Conservation (phyloP, 768 basidiomycete species). For the Cyathus striatus region DNA sequence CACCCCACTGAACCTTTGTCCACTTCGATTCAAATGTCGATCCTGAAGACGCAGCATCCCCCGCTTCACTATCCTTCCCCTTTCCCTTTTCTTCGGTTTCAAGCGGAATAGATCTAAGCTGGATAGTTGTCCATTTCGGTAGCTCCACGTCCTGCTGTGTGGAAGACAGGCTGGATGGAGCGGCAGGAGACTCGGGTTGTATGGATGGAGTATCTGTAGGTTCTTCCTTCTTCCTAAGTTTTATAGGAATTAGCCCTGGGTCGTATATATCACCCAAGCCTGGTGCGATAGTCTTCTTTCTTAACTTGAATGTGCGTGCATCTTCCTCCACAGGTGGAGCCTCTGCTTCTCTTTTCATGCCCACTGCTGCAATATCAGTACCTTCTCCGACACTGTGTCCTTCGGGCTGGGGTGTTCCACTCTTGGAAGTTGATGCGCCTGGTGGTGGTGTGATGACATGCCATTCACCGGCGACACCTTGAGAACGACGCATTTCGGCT, state of each 20-base stretch:
- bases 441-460: constrained; percentile 41
- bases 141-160: constrained; percentile 6
- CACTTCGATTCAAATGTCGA: constrained; percentile 19
- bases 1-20: constrained; percentile 25
- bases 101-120: constrained; percentile 12
- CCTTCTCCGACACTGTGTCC: constrained; percentile 8
- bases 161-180: too few species aligned
- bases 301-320: constrained; percentile 58
- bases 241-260: constrained; percentile 63
- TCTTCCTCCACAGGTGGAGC: constrained; percentile 40
- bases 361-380: constrained; percentile 11
- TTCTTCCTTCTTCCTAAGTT: constrained; percentile 48
- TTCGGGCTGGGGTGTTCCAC: constrained; percentile 1
- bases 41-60: background rate
- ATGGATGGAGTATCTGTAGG: constrained; percentile 12
- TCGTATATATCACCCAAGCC: constrained; percentile 83
- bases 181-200: too few species aligned
- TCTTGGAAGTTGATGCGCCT: constrained; percentile 4
- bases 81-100: constrained; percentile 1
- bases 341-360: constrained; percentile 32
- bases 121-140: constrained; percentile 17
- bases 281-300: constrained; percentile 51
- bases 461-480: constrained; percentile 80
- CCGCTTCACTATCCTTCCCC: constrained; percentile 6
- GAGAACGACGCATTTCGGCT: constrained; percentile 48